Evolutionary conservation across 192 early-diverging fungal species (phyloP).

Genomic region (Coemansia sp.): DNA sequence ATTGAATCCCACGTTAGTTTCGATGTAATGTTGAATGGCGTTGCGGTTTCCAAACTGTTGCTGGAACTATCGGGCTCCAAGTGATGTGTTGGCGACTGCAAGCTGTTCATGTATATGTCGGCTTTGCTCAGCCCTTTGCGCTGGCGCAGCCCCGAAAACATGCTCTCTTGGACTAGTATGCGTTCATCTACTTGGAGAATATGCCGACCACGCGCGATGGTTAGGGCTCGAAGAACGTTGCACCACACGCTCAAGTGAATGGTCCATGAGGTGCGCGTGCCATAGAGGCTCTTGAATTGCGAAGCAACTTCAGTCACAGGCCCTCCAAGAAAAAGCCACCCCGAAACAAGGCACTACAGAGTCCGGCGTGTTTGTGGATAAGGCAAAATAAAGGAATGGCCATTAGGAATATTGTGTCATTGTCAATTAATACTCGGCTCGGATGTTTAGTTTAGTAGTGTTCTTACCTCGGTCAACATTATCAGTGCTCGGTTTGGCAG

Average conservation of each 20-base stretch:
- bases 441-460: neutral
- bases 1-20: constrained; percentile 34
- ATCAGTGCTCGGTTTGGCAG: constrained; percentile 33
- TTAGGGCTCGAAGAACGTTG: constrained; percentile 41
- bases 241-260: constrained; percentile 44
- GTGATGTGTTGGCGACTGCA: constrained; percentile 19
- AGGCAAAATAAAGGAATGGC: neutral
- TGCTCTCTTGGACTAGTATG: constrained; percentile 47
- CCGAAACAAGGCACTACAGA: constrained; percentile 32
- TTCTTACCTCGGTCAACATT: constrained; percentile 33
- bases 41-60: constrained; percentile 23
- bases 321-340: constrained; percentile 25
- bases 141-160: constrained; percentile 48
- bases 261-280: constrained; percentile 24
- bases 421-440: neutral
- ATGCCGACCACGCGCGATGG: constrained; percentile 39
- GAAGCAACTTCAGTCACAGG: neutral
- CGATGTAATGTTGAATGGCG: constrained; percentile 38
- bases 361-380: neutral
- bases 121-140: constrained; percentile 39
- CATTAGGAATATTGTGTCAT: neutral
- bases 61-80: neutral
- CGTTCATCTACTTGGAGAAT: constrained; percentile 45
- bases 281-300: constrained; percentile 19
- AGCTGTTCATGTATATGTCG: constrained; percentile 25